These are phyloP conservation scores for Pholiota microspora DNA, from an alignment of 768 basidiomycete genomes.

Conservation along the genomic window DNA sequence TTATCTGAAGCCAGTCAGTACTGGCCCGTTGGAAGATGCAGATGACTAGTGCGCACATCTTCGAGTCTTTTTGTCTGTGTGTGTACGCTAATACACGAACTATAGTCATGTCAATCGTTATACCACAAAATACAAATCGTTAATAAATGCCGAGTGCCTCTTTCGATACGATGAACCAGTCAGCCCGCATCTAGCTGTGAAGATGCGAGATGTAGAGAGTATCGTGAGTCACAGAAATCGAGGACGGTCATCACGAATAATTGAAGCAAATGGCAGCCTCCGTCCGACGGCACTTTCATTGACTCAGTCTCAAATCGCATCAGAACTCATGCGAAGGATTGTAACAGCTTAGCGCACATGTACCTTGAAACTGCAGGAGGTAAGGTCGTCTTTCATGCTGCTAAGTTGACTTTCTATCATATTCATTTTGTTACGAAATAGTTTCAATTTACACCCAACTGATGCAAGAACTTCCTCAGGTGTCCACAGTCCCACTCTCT, in stretches of 20 bases:
- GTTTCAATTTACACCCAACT: not conserved
- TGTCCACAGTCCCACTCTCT: slow-evolving; percentile 86
- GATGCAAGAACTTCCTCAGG: slow-evolving; percentile 43
- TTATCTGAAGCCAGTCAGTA: slow-evolving; percentile 91
- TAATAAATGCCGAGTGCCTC: slow-evolving; percentile 66
- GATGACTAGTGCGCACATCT: slow-evolving; percentile 58
- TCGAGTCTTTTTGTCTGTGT: not conserved
- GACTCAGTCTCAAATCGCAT: slow-evolving; percentile 64
- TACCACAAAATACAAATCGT: slow-evolving; percentile 31
- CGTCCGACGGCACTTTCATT: slow-evolving; percentile 67
- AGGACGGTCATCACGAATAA: not conserved
- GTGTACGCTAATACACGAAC: not conserved
- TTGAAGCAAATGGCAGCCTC: slow-evolving; percentile 32
- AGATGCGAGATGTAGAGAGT: slow-evolving; percentile 34
- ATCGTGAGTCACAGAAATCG: slow-evolving; percentile 21
- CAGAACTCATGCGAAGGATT: slow-evolving; percentile 42
- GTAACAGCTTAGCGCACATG: slow-evolving; percentile 46
- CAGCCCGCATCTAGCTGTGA: slow-evolving; percentile 88
- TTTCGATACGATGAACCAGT: slow-evolving; percentile 87
- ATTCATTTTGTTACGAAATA: not conserved
- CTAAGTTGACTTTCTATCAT: not conserved
- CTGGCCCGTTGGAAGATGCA: slow-evolving; percentile 75
- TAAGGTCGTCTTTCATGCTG: slow-evolving; percentile 35
- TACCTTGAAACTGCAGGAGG: slow-evolving; percentile 97
- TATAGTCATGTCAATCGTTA: slow-evolving; percentile 66